Percentiles rank a stretch among this genome's conserved stretches.
These are phyloP conservation scores for Sordaria brevicollis DNA, from an alignment of 495 filamentous ascomycete genomes.

Conservation along the genomic window DNA sequence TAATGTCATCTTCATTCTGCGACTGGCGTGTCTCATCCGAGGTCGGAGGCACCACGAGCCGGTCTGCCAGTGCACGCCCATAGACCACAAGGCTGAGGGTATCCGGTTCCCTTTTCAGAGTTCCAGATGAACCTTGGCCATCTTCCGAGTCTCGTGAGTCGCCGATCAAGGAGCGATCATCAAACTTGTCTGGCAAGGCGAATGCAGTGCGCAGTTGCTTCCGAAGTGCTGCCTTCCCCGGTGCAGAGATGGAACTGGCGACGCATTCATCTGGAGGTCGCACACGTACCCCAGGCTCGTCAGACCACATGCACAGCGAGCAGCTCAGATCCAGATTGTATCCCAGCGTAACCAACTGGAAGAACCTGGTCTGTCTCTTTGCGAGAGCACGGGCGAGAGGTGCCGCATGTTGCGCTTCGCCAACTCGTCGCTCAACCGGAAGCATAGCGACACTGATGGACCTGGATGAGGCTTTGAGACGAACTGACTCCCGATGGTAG, in stretches of 20 bases:
- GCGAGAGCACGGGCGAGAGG: neutral
- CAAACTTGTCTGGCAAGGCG: slow-evolving; percentile 19
- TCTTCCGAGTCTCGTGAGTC: neutral
- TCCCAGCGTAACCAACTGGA: slow-evolving; percentile 21
- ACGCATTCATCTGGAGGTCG: slow-evolving; percentile 2
- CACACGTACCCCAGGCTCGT: neutral
- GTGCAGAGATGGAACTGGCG: neutral
- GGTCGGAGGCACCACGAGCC: neutral
- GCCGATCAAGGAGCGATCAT: slow-evolving; percentile 5
- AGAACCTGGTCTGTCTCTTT: slow-evolving; percentile 12
- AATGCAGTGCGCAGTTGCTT: slow-evolving; percentile 7
- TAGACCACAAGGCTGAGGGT: slow-evolving; percentile 3
- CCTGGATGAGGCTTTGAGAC: slow-evolving; percentile 2
- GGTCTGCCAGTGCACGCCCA: neutral
- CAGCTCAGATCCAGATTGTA: slow-evolving; percentile 13
- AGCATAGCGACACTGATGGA: slow-evolving; percentile 14
- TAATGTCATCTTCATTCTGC: slow-evolving; percentile 1
- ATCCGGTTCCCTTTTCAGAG: neutral
- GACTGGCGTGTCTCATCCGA: neutral
- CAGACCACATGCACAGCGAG: slow-evolving; percentile 21
- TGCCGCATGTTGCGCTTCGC: neutral
- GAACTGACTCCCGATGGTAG: slow-evolving; percentile 13
- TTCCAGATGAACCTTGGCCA: neutral
- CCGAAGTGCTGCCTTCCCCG: slow-evolving; percentile 1
- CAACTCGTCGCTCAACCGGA: slow-evolving; percentile 6